These are phyloP conservation scores for Bryoerythrophyllum caledonicum DNA, from an alignment of 225 moss, liverwort and hornwort genomes.

Conservation along the genomic window DNA sequence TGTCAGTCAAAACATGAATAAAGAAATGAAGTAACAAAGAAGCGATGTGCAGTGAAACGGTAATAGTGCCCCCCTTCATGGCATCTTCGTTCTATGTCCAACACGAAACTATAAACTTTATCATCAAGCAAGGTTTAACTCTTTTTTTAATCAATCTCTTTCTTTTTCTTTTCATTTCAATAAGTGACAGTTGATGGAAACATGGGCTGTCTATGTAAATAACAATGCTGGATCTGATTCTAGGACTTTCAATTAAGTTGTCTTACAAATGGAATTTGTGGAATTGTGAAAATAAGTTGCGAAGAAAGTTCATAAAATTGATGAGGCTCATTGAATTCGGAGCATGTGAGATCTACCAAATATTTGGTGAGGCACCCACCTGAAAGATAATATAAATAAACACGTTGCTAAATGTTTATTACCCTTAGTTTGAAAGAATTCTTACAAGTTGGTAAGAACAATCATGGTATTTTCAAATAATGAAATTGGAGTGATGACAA, in stretches of 20 bases:
- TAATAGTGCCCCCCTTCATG: background rate
- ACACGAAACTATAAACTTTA: no score
- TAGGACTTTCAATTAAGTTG: background rate
- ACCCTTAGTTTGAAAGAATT: no score
- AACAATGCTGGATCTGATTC: background rate
- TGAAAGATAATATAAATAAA: background rate
- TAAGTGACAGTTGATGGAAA: constrained; percentile 14
- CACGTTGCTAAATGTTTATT: no score
- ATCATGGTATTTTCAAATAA: no score
- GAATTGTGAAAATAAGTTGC: background rate
- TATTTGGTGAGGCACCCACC: background rate
- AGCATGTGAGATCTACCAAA: background rate
- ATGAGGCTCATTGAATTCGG: background rate
- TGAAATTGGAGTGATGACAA: no score
- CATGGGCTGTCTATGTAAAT: no score
- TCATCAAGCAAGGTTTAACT: background rate
- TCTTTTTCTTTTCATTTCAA: background rate
- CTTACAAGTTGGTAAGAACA: no score
- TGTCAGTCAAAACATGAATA: no score
- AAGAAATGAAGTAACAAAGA: no score
- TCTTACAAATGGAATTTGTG: background rate
- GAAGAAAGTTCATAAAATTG: no score
- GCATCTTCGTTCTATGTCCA: background rate
- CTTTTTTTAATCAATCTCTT: background rate
- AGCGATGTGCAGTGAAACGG: no score